Percentiles rank a stretch among this genome's conserved stretches.
Conservation (phyloP, 331 rosid genomes). For the Quercus tomentella region DNA sequence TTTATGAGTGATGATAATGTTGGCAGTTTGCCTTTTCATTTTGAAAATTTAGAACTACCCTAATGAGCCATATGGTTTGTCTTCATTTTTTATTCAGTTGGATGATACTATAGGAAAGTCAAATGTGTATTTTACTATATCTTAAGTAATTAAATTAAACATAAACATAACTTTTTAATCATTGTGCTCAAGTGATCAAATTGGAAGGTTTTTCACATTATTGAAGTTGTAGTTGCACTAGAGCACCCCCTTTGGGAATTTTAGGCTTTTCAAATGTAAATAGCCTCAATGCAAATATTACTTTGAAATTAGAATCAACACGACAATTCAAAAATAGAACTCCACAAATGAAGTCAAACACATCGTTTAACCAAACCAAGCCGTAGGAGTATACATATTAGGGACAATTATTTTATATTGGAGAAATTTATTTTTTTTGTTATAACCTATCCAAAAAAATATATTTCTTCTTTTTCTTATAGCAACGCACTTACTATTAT, state of each 20-base stretch:
- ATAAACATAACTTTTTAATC: background rate
- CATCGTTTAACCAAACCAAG: too few species aligned
- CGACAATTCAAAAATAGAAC: too few species aligned
- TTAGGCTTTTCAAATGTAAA: background rate
- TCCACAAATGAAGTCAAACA: too few species aligned
- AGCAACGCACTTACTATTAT: too few species aligned
- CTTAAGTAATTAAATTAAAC: background rate
- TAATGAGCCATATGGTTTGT: background rate
- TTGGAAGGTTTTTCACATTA: background rate
- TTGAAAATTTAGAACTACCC: background rate
- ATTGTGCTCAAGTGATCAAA: background rate
- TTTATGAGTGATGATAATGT: background rate
- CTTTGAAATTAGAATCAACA: too few species aligned
- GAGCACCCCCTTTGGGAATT: background rate
- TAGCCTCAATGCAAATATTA: too few species aligned
- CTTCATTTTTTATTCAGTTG: background rate
- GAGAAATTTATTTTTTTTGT: too few species aligned
- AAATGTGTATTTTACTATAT: background rate
- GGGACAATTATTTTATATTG: too few species aligned
- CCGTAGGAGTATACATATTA: too few species aligned
- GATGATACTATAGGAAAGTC: background rate
- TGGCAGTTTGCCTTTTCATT: background rate
- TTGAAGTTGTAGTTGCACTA: background rate
- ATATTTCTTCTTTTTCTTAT: too few species aligned
- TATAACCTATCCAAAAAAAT: too few species aligned